A percentile compares a stretch with the other conserved stretches of the same genome.
Evolutionary conservation across 768 basidiomycete genomes (phyloP).

Genomic region (Agrocybe chaxingu): DNA sequence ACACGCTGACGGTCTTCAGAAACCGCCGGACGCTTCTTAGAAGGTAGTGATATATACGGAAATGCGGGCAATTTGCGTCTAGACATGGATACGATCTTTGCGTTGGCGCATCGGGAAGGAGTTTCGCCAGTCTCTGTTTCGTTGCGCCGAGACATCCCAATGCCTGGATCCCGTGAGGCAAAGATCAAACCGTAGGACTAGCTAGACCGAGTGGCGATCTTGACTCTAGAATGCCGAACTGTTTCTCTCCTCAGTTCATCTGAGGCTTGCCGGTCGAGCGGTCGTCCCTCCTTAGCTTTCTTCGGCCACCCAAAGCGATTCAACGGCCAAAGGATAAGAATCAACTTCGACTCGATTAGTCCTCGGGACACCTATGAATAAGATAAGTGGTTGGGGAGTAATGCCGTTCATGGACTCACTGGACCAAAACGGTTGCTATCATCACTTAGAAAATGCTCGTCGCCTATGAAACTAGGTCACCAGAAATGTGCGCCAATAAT

Average conservation of each 20-base stretch:
- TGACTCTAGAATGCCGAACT: conserved; percentile 33
- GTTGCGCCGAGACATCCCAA: conserved; percentile 39
- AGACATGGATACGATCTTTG: conserved; percentile 49
- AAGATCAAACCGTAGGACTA: conserved; percentile 1
- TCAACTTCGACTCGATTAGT: conserved; percentile 48
- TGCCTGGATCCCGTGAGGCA: conserved; percentile 42
- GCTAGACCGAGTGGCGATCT: not conserved
- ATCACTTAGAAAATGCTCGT: conserved; percentile 62
- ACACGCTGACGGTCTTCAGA: conserved; percentile 24
- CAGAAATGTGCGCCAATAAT: not conserved
- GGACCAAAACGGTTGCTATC: conserved; percentile 77
- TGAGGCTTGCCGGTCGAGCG: conserved; percentile 25
- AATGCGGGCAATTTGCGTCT: not conserved
- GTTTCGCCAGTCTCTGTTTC: conserved; percentile 43
- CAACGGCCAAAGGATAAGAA: conserved; percentile 50
- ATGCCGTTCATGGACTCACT: conserved; percentile 32
- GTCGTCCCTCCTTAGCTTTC: not conserved
- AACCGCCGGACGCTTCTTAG: conserved; percentile 56
- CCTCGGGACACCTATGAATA: conserved; percentile 38
- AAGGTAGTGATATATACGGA: conserved; percentile 28
- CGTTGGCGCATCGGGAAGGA: conserved; percentile 39
- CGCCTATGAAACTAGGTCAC: conserved; percentile 36
- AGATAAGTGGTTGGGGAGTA: not conserved
- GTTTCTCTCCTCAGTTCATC: conserved; percentile 36
- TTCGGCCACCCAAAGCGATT: conserved; percentile 35